Conservation (phyloP, 2,329 filamentous ascomycete species). For the Apiospora rasikravindrae region DNA sequence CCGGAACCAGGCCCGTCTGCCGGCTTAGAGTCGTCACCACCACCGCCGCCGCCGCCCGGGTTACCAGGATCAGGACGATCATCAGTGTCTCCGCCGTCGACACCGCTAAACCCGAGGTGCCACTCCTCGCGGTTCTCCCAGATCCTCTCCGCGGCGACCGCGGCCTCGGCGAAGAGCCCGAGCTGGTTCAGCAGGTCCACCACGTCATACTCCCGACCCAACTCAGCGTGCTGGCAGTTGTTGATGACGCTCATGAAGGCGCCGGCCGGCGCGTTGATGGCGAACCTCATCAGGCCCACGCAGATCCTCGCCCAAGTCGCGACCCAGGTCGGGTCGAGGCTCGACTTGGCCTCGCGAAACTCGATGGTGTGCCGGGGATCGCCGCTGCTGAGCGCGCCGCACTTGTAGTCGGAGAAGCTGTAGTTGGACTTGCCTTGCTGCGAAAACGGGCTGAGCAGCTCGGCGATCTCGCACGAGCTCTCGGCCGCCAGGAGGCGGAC, state of each 20-base stretch:
- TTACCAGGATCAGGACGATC: neutral
- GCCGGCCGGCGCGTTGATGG: constrained; percentile 24
- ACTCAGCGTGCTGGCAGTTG: constrained; percentile 43
- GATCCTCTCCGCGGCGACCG: constrained; percentile 26
- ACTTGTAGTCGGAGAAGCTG: neutral
- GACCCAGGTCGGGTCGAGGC: constrained; percentile 27
- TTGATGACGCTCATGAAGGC: constrained; percentile 28
- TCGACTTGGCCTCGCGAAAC: constrained; percentile 28
- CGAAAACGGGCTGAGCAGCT: neutral
- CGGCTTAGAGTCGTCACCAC: neutral
- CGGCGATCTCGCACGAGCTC: neutral
- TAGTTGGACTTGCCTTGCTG: neutral
- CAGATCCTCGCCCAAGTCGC: constrained; percentile 32
- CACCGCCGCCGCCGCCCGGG: neutral
- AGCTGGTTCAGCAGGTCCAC: constrained; percentile 34
- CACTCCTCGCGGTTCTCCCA: neutral
- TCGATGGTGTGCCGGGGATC: constrained; percentile 29
- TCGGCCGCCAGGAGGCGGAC: neutral
- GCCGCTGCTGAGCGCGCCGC: neutral
- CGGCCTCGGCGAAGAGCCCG: constrained; percentile 31
- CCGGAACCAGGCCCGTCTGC: neutral
- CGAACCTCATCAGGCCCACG: constrained; percentile 31
- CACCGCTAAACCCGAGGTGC: neutral
- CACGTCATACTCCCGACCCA: constrained; percentile 43
- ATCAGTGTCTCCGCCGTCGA: neutral